Evolutionary conservation across 805 yeast genomes (phyloP).

Genomic region (Blastobotrys peoriensis): DNA sequence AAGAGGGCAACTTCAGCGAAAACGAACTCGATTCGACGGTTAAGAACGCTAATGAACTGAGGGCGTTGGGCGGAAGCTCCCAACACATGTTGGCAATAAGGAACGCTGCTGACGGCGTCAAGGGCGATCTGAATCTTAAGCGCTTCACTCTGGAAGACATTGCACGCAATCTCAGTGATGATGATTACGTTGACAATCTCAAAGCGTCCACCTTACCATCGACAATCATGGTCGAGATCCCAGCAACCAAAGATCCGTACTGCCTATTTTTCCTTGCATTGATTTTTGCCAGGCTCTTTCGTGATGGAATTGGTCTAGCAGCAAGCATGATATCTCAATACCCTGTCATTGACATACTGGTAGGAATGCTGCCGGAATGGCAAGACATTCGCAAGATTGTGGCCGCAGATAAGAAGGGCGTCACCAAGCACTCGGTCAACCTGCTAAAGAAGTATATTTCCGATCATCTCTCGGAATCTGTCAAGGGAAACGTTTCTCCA

Average conservation of each 20-base stretch:
- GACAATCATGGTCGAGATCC: conserved; percentile 5
- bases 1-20: too few species aligned
- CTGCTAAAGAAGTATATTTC: conserved; percentile 4
- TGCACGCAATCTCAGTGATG: conserved; percentile 7
- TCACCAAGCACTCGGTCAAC: conserved; percentile 1
- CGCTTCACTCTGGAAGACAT: conserved; percentile 14
- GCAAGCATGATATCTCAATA: conserved; percentile 5
- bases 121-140: conserved; percentile 2
- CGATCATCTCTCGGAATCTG: background rate
- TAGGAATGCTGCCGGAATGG: conserved; percentile 10
- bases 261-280: conserved; percentile 11
- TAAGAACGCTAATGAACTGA: conserved; percentile 11
- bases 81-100: conserved; percentile 11
- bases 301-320: conserved; percentile 13
- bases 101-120: conserved; percentile 14
- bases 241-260: conserved; percentile 6
- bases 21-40: background rate
- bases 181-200: conserved; percentile 12
- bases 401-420: background rate
- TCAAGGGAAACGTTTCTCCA: background rate
- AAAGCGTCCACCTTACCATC: conserved; percentile 12
- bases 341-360: conserved; percentile 3
- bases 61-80: conserved; percentile 14
- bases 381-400: conserved; percentile 8
- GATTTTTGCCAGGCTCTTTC: conserved; percentile 7